Evolutionary conservation across 2,329 filamentous ascomycete genomes (phyloP), one percentile per base, ranked within the genome.

Genomic region (Cladosporium halotolerans): DNA sequence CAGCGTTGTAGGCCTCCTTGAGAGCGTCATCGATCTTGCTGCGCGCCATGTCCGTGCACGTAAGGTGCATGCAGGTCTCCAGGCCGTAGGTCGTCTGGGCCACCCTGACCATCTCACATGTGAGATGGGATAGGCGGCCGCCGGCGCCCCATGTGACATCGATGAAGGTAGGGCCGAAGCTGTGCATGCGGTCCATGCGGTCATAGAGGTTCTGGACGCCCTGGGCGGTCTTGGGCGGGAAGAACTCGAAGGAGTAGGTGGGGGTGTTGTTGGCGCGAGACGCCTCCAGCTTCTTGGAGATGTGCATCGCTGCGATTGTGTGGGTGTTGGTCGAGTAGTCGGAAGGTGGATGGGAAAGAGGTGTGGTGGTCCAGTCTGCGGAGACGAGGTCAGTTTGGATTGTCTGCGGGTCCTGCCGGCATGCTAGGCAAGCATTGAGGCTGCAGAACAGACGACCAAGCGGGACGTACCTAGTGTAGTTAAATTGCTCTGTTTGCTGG

Each of bases 171-270:
- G 92, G 93, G 1, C 90, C 93, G 59, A 95, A 82, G 66, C 86
- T 83, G 73, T 96, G 90, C 93, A 99, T 99, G 73, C 91, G 90
- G 74, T 99, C 93, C 88, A 99, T 97, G 63, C 93, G 89, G 65
- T 99, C 93, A 79, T 99, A 99, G 55, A 99, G 84, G 72, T 99
- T 99, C 76, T 99, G 93, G 10, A 99, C 92, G 79, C 93, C 93
- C 75, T 93, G 89, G 9, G 89, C 87, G 7, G 93, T 99, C 77
- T 99, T 99, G 38, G 93, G 93, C 48, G 93, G 93, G 74, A 99
- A 99, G 79, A 96, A 99, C 73, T 99, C 93, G 77, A 99, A 99
- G 56, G 93, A 99, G 79, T 96, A 96, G 68, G 90, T 93, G 54
- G 91, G 86, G 66, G 86, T 82, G 69, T 84, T 83, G 66, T 85